Evolutionary conservation across 1,139 yeast genomes (phyloP), one percentile per base, ranked within the genome.

Genomic region (Yamadazyma dendronema): DNA sequence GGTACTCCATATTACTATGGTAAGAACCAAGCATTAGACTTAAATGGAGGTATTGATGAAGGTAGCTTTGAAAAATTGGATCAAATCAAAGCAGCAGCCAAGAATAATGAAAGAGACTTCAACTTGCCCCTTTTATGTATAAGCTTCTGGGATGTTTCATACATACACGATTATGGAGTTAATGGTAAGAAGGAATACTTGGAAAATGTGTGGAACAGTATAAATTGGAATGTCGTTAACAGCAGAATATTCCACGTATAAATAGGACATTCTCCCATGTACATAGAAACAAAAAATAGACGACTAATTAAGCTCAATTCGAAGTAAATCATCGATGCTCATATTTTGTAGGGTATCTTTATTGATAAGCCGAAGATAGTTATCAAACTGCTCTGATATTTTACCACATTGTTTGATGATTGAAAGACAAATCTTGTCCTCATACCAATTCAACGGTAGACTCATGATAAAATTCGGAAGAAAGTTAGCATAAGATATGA

Each of bases 111-210:
- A 35, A 72, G 72, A 56, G 94, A 85, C 61, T 82, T 78, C 68
- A 75, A 82, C 30, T 69, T 90, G 51, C 97, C 96, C 7, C 62
- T 92, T 35, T 72, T 92, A 48, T 87, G 83, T 36, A 72, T 89
- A 49, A 87, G 81, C 59, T 73, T 85, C 48, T 90, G 97, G 97
- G 95, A 90, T 58, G 78, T 81, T 48, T 88, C 96, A 16, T 92
- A 82, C 60, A 54, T 88, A 37, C 64, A 75, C 15, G 98, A 92
- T 60, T 92, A 82, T 61, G 96, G 97, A 22, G 74, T 87, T 36
- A 73, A 66, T 35, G 95, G 95, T 30, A 84, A 81, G 62, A 72
- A 77, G 25, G 77, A 80, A 46, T 92, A 85, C 59, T 73, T 92
- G 53, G 78, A 77, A 44, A 82, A 80, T 39, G 78, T 85, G 56